Evolutionary conservation across 805 yeast species (phyloP).

Genomic region (Kluyveromyces starmeri): DNA sequence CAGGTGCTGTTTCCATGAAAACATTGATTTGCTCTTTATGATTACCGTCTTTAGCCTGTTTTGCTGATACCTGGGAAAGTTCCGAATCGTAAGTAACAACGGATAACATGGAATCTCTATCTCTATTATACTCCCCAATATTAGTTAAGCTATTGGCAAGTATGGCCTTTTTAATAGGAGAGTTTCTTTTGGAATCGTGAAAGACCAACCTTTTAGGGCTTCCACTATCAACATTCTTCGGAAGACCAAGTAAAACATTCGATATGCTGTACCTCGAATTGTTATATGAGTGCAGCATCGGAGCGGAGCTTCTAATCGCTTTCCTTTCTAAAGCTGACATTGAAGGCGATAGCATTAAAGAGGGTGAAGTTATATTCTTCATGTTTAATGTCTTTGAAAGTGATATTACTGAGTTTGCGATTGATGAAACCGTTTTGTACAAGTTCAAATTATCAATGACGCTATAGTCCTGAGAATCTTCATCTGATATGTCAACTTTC

Average conservation of each 20-base stretch:
- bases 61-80: not conserved
- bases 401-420: slow-evolving; percentile 29
- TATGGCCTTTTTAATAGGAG: slow-evolving; percentile 4
- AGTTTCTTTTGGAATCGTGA: slow-evolving; percentile 3
- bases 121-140: slow-evolving; percentile 1
- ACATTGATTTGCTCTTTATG: not conserved
- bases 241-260: slow-evolving; percentile 6
- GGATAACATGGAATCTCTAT: not conserved
- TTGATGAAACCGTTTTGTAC: slow-evolving; percentile 28
- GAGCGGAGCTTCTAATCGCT: slow-evolving; percentile 19
- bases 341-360: slow-evolving; percentile 17
- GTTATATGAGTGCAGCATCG: slow-evolving; percentile 6
- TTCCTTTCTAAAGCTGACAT: slow-evolving; percentile 18
- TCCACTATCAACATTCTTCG: not conserved
- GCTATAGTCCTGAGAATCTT: slow-evolving; percentile 12
- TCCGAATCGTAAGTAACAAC: slow-evolving; percentile 3
- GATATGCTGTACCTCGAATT: slow-evolving; percentile 8
- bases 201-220: slow-evolving; percentile 9
- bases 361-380: not conserved
- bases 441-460: slow-evolving; percentile 29
- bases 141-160: not conserved
- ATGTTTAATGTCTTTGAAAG: slow-evolving; percentile 22
- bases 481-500: slow-evolving; percentile 4
- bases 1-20: slow-evolving; percentile 6
- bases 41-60: not conserved